These are phyloP conservation scores for Penicillium olsonii DNA, from an alignment of 2,329 filamentous ascomycete species.

Conservation along the genomic window DNA sequence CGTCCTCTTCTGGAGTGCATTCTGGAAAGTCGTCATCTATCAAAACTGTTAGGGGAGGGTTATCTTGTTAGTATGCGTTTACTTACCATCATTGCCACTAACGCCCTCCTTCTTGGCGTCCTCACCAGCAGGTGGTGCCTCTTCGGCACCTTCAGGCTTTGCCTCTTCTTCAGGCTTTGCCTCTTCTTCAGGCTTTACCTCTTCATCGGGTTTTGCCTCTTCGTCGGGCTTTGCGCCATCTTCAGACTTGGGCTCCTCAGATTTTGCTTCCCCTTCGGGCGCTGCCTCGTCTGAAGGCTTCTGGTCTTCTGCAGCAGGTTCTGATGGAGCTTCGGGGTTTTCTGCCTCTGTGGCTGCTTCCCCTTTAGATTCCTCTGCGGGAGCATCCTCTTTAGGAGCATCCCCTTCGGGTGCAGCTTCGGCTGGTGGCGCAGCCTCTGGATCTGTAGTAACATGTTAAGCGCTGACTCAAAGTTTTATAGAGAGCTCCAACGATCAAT, in stretches of 20 bases:
- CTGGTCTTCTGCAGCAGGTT: constrained; percentile 18
- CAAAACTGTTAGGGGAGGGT: constrained; percentile 3
- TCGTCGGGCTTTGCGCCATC: constrained; percentile 16
- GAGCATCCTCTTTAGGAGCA: constrained; percentile 26
- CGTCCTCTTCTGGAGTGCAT: constrained; percentile 31
- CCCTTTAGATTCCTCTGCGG: constrained; percentile 21
- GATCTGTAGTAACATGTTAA: constrained; percentile 24
- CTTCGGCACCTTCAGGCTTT: constrained; percentile 7
- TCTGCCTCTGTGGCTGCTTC: constrained; percentile 9
- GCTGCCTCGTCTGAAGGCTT: constrained; percentile 11
- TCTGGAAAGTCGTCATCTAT: constrained; percentile 39
- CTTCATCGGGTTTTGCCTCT: constrained; percentile 14
- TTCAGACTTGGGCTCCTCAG: constrained; percentile 8
- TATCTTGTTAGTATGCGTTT: neutral
- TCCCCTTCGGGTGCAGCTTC: constrained; percentile 22
- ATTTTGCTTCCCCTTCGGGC: constrained; percentile 7
- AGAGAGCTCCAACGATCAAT: neutral
- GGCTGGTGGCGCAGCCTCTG: constrained; percentile 30
- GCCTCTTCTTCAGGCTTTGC: neutral
- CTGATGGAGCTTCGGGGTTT: constrained; percentile 11
- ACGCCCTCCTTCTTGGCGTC: constrained; percentile 6
- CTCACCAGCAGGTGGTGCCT: constrained; percentile 3
- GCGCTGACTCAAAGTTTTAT: neutral
- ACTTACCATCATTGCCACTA: constrained; percentile 27
- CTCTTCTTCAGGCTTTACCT: neutral